Conservation (phyloP, 192 early-diverging fungal species). For the Mortierella claussenii region DNA sequence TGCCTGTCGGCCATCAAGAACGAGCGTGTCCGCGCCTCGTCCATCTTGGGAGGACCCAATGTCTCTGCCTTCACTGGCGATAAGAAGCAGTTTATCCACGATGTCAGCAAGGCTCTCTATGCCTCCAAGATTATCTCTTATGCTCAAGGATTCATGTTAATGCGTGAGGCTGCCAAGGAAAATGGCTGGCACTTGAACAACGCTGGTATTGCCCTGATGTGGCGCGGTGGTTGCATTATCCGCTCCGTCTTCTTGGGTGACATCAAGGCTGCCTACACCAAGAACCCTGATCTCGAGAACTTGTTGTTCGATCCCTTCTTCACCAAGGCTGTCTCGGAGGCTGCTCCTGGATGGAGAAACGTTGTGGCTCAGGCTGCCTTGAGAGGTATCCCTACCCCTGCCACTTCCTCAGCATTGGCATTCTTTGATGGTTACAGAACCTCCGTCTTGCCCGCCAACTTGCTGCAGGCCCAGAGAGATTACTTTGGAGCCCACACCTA, state of each 20-base stretch:
- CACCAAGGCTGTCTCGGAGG: conserved; percentile 86
- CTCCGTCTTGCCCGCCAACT: conserved; percentile 90
- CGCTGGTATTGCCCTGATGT: conserved; percentile 98
- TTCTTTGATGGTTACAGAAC: conserved; percentile 99
- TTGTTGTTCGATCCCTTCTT: conserved; percentile 98
- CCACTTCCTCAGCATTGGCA: conserved; percentile 88
- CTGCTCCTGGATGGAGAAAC: conserved; percentile 88
- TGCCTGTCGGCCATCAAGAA: conserved; percentile 97
- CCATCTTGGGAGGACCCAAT: conserved; percentile 83
- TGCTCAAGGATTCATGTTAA: conserved; percentile 99
- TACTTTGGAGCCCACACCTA: conserved; percentile 99
- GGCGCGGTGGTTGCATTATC: conserved; percentile 99
- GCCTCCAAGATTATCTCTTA: conserved; percentile 99
- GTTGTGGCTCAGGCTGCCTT: conserved; percentile 84
- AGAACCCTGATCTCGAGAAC: conserved; percentile 87
- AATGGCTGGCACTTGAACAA: conserved; percentile 96
- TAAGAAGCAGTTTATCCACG: conserved; percentile 88
- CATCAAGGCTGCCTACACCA: conserved; percentile 95
- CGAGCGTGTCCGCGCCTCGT: conserved; percentile 92
- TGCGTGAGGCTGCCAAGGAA: conserved; percentile 94
- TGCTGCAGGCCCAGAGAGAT: conserved; percentile 97
- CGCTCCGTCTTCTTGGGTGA: conserved; percentile 96
- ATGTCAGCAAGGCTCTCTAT: conserved; percentile 94
- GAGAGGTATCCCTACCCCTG: conserved; percentile 91
- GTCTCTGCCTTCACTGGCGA: conserved; percentile 79